Percentiles rank a stretch among this genome's conserved stretches.
These are phyloP conservation scores for Kodamaea laetipori DNA, from an alignment of 805 yeast species.

Conservation along the genomic window DNA sequence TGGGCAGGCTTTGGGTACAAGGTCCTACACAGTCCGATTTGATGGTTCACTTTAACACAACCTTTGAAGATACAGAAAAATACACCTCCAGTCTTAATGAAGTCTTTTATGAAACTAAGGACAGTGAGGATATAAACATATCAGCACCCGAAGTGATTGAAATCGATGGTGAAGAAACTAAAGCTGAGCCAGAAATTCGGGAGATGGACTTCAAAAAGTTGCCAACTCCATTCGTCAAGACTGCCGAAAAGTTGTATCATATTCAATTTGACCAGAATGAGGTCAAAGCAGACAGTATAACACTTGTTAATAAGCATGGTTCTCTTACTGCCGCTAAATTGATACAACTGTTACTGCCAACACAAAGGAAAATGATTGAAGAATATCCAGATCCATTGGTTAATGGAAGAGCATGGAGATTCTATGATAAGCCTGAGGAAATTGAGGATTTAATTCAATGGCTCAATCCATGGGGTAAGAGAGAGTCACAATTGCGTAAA, in stretches of 20 bases:
- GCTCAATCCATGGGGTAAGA: slow-evolving; percentile 72
- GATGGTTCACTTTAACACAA: slow-evolving; percentile 20
- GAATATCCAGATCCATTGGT: slow-evolving; percentile 62
- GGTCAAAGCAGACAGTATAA: slow-evolving; percentile 14
- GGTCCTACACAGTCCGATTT: slow-evolving; percentile 69
- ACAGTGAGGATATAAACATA: not conserved
- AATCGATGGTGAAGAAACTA: slow-evolving; percentile 11
- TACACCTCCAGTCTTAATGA: slow-evolving; percentile 2
- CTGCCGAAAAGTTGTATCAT: slow-evolving; percentile 33
- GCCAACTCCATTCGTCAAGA: slow-evolving; percentile 22
- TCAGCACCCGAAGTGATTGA: slow-evolving; percentile 1
- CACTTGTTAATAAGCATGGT: slow-evolving; percentile 4
- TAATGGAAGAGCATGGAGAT: slow-evolving; percentile 65
- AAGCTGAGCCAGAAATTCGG: slow-evolving; percentile 12
- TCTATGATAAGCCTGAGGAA: slow-evolving; percentile 61
- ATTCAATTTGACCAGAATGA: slow-evolving; percentile 28
- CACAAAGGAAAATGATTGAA: slow-evolving; percentile 66
- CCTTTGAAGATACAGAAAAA: slow-evolving; percentile 14
- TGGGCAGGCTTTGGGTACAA: slow-evolving; percentile 89
- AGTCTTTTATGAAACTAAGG: not conserved
- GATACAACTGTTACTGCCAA: slow-evolving; percentile 25
- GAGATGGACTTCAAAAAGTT: slow-evolving; percentile 28
- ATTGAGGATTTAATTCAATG: slow-evolving; percentile 58
- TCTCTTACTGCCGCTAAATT: slow-evolving; percentile 6
- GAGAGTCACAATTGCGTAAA: slow-evolving; percentile 67